A percentile compares a stretch with the other conserved stretches of the same genome.
Conservation (phyloP, 164 flowering plant genomes). For the Nelumbo lutea region DNA sequence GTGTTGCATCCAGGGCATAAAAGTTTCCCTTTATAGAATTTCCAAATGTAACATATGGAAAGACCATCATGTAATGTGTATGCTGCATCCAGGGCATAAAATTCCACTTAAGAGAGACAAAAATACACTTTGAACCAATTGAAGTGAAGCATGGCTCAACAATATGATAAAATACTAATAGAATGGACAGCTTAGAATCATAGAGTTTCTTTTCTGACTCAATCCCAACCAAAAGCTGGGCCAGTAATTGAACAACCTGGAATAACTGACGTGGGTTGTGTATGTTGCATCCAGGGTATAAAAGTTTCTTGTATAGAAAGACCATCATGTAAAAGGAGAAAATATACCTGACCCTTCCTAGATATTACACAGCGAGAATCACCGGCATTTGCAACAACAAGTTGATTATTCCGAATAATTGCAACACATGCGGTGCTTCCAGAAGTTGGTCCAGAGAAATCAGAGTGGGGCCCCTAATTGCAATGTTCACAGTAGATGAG, state of each 20-base stretch:
- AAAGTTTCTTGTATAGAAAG: neutral
- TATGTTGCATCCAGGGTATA: neutral
- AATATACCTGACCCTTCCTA: conserved; percentile 87
- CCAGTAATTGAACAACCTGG: too few relatives aligned
- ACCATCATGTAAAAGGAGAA: neutral
- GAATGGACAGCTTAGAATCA: too few relatives aligned
- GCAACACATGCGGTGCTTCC: conserved; percentile 99
- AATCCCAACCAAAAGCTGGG: neutral
- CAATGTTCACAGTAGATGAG: conserved; percentile 9
- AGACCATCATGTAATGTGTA: too few relatives aligned
- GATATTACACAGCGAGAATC: conserved; percentile 99
- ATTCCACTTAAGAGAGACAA: neutral
- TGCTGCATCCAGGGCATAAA: neutral
- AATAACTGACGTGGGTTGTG: neutral
- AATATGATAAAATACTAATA: neutral
- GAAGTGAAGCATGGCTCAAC: neutral
- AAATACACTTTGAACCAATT: too few relatives aligned
- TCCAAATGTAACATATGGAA: too few relatives aligned
- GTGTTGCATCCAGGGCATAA: too few relatives aligned
- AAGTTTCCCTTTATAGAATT: too few relatives aligned
- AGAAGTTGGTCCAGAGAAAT: conserved; percentile 94
- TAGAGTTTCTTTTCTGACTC: neutral
- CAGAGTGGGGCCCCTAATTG: conserved; percentile 91
- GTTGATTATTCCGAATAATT: conserved; percentile 66
- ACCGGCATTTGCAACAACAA: conserved; percentile 97